Evolutionary conservation across 305 asterid genomes (phyloP).

Genomic region (Solanum hybrid): DNA sequence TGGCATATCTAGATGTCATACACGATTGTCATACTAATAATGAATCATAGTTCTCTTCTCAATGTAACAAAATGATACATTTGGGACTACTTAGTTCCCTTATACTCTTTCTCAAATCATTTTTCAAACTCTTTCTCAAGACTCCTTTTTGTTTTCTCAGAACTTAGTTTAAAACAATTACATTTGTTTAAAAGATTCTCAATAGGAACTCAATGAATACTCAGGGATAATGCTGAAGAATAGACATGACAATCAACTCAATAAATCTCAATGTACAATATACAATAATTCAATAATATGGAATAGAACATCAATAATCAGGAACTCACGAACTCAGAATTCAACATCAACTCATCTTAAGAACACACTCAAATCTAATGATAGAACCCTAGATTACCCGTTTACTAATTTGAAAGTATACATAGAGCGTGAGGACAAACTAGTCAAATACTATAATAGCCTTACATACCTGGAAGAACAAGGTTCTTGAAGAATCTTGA

Average conservation of each 20-base stretch:
- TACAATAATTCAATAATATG: background rate
- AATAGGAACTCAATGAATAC: background rate
- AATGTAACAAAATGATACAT: background rate
- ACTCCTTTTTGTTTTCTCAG: background rate
- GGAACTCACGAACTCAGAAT: no score
- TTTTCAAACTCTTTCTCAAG: background rate
- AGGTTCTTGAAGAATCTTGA: no score
- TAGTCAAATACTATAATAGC: no score
- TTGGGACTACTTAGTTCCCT: background rate
- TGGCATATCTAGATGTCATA: no score
- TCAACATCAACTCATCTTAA: no score
- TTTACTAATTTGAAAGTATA: no score
- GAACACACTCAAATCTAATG: no score
- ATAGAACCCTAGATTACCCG: no score
- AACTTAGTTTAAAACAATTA: background rate
- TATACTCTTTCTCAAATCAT: background rate
- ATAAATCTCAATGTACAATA: background rate
- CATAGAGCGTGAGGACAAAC: no score
- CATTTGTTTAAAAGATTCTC: background rate
- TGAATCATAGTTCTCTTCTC: background rate
- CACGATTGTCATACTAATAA: no score
- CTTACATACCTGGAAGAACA: no score
- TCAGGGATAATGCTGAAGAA: background rate
- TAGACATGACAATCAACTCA: background rate
- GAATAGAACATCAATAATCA: no score